These are phyloP conservation scores for Clarkia xantiana DNA, from an alignment of 345 rosid genomes.

Conservation along the genomic window DNA sequence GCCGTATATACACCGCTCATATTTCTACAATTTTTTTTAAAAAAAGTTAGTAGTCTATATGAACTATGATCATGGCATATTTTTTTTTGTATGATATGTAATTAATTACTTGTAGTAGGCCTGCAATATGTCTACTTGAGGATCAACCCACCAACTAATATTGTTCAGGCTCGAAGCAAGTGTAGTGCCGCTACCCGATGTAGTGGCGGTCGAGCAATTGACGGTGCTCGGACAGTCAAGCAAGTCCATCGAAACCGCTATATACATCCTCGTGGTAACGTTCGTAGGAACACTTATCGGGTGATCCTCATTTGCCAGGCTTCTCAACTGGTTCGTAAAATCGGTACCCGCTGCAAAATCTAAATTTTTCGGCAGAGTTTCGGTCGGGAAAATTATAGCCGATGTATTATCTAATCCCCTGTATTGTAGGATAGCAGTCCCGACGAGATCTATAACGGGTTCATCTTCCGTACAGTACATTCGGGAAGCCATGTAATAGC, in stretches of 20 bases:
- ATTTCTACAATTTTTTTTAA: conserved; percentile 2
- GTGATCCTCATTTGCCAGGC: conserved; percentile 7
- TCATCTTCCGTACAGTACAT: neutral
- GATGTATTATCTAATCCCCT: conserved; percentile 4
- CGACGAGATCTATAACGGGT: conserved; percentile 2
- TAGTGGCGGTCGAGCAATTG: no score
- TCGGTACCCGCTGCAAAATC: conserved; percentile 3
- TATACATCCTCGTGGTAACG: conserved; percentile 12
- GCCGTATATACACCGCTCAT: conserved; percentile 3
- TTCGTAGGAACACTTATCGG: conserved; percentile 9
- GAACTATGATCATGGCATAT: neutral
- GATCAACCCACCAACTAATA: no score
- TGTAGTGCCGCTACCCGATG: no score
- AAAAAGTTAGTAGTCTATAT: neutral
- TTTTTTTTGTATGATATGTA: neutral
- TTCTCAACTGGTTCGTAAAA: conserved; percentile 7
- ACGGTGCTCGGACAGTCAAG: neutral
- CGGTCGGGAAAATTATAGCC: conserved; percentile 1
- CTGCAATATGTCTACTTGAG: conserved; percentile 3
- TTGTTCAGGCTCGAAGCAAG: no score
- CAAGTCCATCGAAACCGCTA: conserved; percentile 4
- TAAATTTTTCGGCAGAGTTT: conserved; percentile 3
- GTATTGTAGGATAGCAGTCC: conserved; percentile 11
- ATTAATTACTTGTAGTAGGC: conserved; percentile 12
- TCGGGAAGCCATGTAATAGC: conserved; percentile 13